Evolutionary conservation across 768 basidiomycete species (phyloP), one percentile per base, ranked within the genome.

Genomic region (Russula abietina): DNA sequence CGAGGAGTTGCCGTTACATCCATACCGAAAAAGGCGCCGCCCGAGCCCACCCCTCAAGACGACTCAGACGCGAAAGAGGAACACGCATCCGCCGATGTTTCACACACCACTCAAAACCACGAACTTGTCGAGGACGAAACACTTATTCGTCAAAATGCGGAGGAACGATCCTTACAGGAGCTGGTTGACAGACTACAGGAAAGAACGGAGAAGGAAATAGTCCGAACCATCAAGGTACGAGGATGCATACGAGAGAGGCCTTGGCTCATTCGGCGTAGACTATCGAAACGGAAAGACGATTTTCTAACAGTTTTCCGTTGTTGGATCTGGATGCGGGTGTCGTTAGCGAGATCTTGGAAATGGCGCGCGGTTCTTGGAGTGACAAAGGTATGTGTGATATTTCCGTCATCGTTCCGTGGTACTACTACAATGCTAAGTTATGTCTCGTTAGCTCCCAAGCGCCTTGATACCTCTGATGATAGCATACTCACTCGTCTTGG

Each of bases 1-100:
- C 84, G 92, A 59, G 89, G 89, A 17, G 91, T 93, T 69, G 85
- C 87, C 49, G 91, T 91, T 5, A 88, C 86, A 22, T 93, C 91
- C 12, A 80, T 91, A 30, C 88, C 89, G 33, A 92, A 92, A 79
- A 93, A 91, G 74, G 73, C 75, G 48, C 71, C 75, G 17, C 76
- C 73, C 45, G 66, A 32, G 72, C 70, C 33, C 67, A 66, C 60
- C 70, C 70, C 39, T 56, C 60, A 28, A 32, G 48, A 38, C 36
- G 66, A 39, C 50, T 41, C 54, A 70, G 66, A 36, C 52, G 43
- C 52, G 70, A 68, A 61, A 19, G 36, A n/a, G 11, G 58, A 41
- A 16, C 16, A 36, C 1, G 19, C 46, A 10, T 33, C n/a, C 16
- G 30, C 30, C 38, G 51, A 32, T 32, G 28, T 24, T 39, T 22